Conservation (phyloP, 2,329 filamentous ascomycete species). For the Sporothrix euskadiensis region DNA sequence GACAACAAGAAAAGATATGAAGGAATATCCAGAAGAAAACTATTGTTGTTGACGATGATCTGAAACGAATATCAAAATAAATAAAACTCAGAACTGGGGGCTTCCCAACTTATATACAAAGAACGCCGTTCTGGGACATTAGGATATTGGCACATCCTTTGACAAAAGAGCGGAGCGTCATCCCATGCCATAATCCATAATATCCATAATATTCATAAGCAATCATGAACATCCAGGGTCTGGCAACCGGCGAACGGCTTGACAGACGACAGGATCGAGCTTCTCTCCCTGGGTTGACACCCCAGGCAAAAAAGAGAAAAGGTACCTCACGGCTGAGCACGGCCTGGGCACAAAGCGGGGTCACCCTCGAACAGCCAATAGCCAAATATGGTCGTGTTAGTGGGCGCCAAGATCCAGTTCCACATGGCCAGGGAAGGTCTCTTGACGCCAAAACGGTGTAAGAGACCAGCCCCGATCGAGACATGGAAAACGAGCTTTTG, state of each 20-base stretch:
- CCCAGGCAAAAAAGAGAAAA: background rate
- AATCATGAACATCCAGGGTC: slow-evolving; percentile 5
- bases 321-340: background rate
- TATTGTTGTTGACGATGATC: background rate
- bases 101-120: slow-evolving; percentile 18
- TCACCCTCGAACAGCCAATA: background rate
- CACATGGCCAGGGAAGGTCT: background rate
- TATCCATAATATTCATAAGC: background rate
- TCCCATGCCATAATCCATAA: background rate
- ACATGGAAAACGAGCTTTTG: slow-evolving; percentile 19
- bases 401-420: slow-evolving; percentile 16
- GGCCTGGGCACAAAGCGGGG: slow-evolving; percentile 1
- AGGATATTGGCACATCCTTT: background rate
- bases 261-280: slow-evolving; percentile 1
- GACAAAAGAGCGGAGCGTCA: slow-evolving; percentile 13
- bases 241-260: background rate
- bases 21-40: background rate
- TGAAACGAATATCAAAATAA: background rate
- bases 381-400: background rate
- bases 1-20: background rate
- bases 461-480: slow-evolving; percentile 24
- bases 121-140: background rate
- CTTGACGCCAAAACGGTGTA: slow-evolving; percentile 16
- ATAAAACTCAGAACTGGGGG: background rate
- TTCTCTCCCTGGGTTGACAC: background rate